Evolutionary conservation across 2,329 filamentous ascomycete genomes (phyloP).

Genomic region (Fusarium solani-melongenae): DNA sequence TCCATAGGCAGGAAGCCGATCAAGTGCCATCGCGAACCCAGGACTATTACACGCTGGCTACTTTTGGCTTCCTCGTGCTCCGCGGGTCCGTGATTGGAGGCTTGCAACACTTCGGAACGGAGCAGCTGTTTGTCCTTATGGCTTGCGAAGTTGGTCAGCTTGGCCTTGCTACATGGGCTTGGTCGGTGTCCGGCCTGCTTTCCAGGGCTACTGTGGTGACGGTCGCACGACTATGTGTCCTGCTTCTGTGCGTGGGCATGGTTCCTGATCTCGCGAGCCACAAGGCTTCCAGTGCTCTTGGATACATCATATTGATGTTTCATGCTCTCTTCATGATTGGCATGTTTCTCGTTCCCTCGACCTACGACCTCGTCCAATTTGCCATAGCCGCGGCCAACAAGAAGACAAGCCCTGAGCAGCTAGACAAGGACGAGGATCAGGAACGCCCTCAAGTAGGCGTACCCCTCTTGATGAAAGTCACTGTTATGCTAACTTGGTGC

Average conservation of each 20-base stretch:
- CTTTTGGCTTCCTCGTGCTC: slow-evolving; percentile 26
- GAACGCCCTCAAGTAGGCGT: slow-evolving; percentile 32
- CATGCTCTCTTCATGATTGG: slow-evolving; percentile 65
- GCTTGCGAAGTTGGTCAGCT: slow-evolving; percentile 30
- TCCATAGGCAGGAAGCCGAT: slow-evolving; percentile 73
- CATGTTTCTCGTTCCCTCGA: slow-evolving; percentile 35
- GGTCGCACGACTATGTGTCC: slow-evolving; percentile 1
- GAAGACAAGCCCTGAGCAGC: neutral
- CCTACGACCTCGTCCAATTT: slow-evolving; percentile 17
- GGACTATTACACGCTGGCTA: slow-evolving; percentile 53
- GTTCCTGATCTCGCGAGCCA: slow-evolving; percentile 71
- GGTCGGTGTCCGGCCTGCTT: slow-evolving; percentile 59
- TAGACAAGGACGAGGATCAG: neutral
- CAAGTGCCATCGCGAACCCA: slow-evolving; percentile 53
- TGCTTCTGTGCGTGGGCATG: slow-evolving; percentile 55
- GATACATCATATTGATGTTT: slow-evolving; percentile 73
- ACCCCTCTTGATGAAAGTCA: neutral
- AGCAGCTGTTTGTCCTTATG: slow-evolving; percentile 24
- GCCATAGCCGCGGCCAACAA: neutral
- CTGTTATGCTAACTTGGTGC: slow-evolving; percentile 70
- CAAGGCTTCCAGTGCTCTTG: slow-evolving; percentile 73
- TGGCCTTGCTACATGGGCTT: slow-evolving; percentile 61
- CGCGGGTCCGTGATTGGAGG: slow-evolving; percentile 30
- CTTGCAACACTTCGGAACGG: slow-evolving; percentile 20
- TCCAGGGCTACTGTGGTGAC: slow-evolving; percentile 7